These are phyloP conservation scores for Tephrocybe sp. DNA, from an alignment of 768 basidiomycete species.

Conservation along the genomic window DNA sequence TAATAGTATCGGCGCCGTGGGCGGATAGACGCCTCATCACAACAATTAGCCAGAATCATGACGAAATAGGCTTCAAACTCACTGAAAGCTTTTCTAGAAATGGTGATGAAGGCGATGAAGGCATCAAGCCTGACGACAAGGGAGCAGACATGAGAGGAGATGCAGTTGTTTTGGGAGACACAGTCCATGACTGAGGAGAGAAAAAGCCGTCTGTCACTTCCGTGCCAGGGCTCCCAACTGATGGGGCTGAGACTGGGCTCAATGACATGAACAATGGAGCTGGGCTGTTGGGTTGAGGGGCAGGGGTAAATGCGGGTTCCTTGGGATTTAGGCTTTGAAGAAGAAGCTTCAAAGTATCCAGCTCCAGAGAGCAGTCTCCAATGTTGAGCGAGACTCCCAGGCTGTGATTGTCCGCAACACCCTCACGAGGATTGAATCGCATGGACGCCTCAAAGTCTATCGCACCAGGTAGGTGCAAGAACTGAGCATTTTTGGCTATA, in stretches of 20 bases:
- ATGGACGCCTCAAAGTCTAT: constrained; percentile 48
- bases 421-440: constrained; percentile 58
- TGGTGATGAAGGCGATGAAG: constrained; percentile 24
- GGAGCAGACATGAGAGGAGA: constrained; percentile 7
- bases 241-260: neutral
- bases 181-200: constrained; percentile 9
- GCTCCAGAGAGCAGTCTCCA: constrained; percentile 45
- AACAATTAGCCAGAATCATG: constrained; percentile 13
- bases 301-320: neutral
- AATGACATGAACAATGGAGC: neutral
- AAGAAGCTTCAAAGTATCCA: constrained; percentile 41
- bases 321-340: constrained; percentile 22
- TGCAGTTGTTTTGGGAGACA: constrained; percentile 10
- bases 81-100: constrained; percentile 25
- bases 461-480: constrained; percentile 46
- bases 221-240: constrained; percentile 8
- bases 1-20: constrained; percentile 38
- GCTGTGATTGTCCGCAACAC: constrained; percentile 53
- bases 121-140: constrained; percentile 12
- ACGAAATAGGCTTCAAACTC: constrained; percentile 15
- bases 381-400: constrained; percentile 44
- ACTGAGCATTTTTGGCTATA: constrained; percentile 29
- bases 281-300: neutral
- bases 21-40: constrained; percentile 45
- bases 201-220: constrained; percentile 7